Evolutionary conservation across 2,329 filamentous ascomycete genomes (phyloP).

Genomic region (Akanthomyces uredinophilus): DNA sequence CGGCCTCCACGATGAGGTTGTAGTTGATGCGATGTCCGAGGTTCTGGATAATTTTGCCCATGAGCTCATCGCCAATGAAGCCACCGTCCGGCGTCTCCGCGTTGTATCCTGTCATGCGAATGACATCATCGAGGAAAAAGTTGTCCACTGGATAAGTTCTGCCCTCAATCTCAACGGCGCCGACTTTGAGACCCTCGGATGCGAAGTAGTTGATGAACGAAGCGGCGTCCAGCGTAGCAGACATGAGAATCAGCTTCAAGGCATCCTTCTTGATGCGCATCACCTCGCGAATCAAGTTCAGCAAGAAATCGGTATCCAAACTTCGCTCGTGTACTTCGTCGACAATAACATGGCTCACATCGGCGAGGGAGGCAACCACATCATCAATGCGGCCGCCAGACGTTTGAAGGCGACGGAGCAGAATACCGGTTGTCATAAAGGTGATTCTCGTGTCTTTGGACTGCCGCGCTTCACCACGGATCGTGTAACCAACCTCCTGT

Average conservation of each 20-base stretch:
- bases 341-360: conserved; percentile 91
- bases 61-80: conserved; percentile 45
- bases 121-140: conserved; percentile 82
- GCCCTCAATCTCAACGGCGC: conserved; percentile 79
- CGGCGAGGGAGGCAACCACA: conserved; percentile 73
- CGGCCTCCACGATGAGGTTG: conserved; percentile 72
- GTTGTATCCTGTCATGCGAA: conserved; percentile 71
- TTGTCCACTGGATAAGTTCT: conserved; percentile 87
- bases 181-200: conserved; percentile 61
- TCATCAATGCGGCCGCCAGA: conserved; percentile 76
- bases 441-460: conserved; percentile 77
- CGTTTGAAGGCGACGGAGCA: conserved; percentile 85
- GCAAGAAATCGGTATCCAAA: conserved; percentile 88
- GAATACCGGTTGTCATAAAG: conserved; percentile 91
- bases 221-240: conserved; percentile 84
- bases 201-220: conserved; percentile 83
- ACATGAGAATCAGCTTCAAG: conserved; percentile 91
- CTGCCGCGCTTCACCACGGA: conserved; percentile 81
- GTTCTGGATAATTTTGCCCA: conserved; percentile 66
- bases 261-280: conserved; percentile 68
- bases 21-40: conserved; percentile 88
- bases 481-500: conserved; percentile 84
- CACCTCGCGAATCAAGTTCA: conserved; percentile 82
- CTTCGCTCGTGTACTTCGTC: conserved; percentile 96
- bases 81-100: conserved; percentile 42